These are phyloP conservation scores for Dothistroma septosporum DNA, from an alignment of 2,329 filamentous ascomycete species.

Conservation along the genomic window DNA sequence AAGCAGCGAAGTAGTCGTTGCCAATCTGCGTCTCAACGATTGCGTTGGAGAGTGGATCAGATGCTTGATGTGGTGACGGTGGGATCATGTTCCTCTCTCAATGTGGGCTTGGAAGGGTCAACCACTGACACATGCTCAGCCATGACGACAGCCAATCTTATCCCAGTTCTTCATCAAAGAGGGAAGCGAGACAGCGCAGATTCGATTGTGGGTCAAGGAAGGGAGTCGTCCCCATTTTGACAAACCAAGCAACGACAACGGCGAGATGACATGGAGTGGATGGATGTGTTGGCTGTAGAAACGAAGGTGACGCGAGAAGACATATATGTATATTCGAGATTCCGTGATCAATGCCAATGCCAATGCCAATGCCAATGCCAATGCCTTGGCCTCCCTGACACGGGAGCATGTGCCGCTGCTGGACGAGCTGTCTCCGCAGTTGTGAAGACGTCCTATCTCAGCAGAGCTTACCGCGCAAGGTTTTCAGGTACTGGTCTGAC, in stretches of 20 bases:
- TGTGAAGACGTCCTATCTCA: too few species aligned
- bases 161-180: neutral
- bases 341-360: neutral
- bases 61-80: neutral
- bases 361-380: neutral
- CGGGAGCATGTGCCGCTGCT: too few species aligned
- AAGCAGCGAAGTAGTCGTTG: neutral
- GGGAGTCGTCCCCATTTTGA: neutral
- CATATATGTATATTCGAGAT: neutral
- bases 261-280: neutral
- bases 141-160: conserved; percentile 1
- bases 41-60: neutral
- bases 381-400: too few species aligned
- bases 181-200: neutral
- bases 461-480: too few species aligned
- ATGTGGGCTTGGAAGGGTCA: neutral
- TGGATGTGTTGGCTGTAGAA: neutral
- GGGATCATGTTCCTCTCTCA: neutral
- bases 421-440: too few species aligned
- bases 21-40: neutral
- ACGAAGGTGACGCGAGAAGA: neutral
- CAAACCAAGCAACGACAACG: neutral
- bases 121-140: neutral
- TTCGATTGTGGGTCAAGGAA: neutral
- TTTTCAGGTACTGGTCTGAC: too few species aligned